Evolutionary conservation across 345 rosid genomes (phyloP), one percentile per base, ranked within the genome.

Genomic region (Heritiera littoralis): DNA sequence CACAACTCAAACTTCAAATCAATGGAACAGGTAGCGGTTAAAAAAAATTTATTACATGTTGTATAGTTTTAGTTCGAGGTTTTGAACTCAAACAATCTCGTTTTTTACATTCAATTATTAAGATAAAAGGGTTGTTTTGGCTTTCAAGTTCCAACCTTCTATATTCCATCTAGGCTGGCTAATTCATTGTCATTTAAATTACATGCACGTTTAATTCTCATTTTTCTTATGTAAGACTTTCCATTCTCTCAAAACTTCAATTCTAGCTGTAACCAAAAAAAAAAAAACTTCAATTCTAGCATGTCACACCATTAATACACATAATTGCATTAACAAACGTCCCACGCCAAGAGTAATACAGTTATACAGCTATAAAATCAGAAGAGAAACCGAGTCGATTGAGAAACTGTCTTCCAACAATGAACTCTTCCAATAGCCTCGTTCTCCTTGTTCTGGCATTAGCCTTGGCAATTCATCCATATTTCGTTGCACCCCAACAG

Each of bases 331-430:
- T 55, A 18, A 1, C 43, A 18, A 55, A 54, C 1, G 6, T 18
- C 23, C 60, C n/a, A 49, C 43, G 3, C 74, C 56, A 14, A 45
- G 55, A 23, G 2, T 35, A 35, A 35, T 55, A 10, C 56, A 41
- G 78, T 41, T 76, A 76, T 76, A 76, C 56, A 41, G 78, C 56
- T 76, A 76, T 76, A 76, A 64, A 76, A 61, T 23, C 69, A 49
- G 12, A 63, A 14, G 54, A 35, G 51, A 38, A 74, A 4, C 61
- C 2, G 65, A 14, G 61, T 7, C 30, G 13, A 6, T 3, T 66
- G 55, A 12, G 17, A 48, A 12, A n/a, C 28, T 12, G 1, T 48
- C 6, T 45, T 45, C 18, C 46, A 48, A 69, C 38, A 7, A 69
- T 69, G 74, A 23, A 20, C 11, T 58, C 11, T 58, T 58, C 30